These are phyloP conservation scores for Penicillium sp. DNA, from an alignment of 2,329 filamentous ascomycete genomes.

Conservation along the genomic window DNA sequence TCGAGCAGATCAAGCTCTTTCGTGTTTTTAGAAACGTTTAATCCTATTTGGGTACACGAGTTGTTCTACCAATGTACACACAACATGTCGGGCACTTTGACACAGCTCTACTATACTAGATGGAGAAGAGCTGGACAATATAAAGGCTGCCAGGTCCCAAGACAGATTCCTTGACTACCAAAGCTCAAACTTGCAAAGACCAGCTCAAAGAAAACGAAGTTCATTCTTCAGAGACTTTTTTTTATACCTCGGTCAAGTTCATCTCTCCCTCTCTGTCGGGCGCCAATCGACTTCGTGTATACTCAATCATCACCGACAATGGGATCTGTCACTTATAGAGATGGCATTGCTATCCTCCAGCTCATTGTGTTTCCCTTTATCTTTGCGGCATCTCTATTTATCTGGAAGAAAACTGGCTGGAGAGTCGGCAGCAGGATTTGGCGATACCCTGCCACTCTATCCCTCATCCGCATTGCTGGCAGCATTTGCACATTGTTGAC, in stretches of 20 bases:
- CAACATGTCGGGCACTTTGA: too few species aligned
- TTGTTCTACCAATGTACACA: background rate
- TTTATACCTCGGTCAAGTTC: too few species aligned
- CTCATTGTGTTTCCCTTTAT: slow-evolving; percentile 30
- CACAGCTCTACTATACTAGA: background rate
- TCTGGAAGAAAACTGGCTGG: slow-evolving; percentile 30
- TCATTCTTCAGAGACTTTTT: too few species aligned
- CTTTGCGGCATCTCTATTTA: slow-evolving; percentile 25
- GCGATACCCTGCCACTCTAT: slow-evolving; percentile 30
- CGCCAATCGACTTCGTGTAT: too few species aligned
- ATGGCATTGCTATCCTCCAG: slow-evolving; percentile 34
- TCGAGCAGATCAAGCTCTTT: background rate
- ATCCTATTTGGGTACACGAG: background rate
- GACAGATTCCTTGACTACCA: too few species aligned
- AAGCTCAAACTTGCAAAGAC: too few species aligned
- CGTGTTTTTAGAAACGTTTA: background rate
- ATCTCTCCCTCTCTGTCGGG: too few species aligned
- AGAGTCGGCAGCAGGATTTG: slow-evolving; percentile 30
- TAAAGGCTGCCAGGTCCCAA: too few species aligned
- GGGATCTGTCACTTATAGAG: slow-evolving; percentile 25
- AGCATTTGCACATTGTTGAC: slow-evolving; percentile 26
- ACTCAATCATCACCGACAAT: slow-evolving; percentile 5
- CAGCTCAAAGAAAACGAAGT: too few species aligned
- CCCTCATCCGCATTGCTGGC: slow-evolving; percentile 32
- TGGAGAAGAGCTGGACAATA: too few species aligned